Evolutionary conservation across 2,329 filamentous ascomycete species (phyloP).

Genomic region (Rhexocercosporidium sp.): DNA sequence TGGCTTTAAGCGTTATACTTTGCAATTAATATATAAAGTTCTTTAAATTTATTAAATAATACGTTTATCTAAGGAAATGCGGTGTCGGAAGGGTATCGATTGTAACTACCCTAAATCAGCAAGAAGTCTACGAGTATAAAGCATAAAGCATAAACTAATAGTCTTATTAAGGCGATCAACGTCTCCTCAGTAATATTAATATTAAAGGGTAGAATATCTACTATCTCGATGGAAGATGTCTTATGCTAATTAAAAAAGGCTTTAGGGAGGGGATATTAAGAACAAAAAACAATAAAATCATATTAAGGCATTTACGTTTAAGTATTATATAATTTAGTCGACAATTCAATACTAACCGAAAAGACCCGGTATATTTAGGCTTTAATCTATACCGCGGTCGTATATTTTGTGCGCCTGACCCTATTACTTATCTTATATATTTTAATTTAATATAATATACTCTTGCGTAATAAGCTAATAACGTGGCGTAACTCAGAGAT

Average conservation of each 20-base stretch:
- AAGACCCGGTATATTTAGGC: constrained; percentile 9
- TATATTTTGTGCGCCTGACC: background rate
- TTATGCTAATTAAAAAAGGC: constrained; percentile 3
- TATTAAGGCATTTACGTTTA: background rate
- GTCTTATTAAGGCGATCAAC: constrained; percentile 18
- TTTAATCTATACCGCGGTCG: background rate
- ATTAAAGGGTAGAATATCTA: constrained; percentile 16
- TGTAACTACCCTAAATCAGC: constrained; percentile 21
- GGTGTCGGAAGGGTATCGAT: constrained; percentile 16
- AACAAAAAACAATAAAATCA: background rate
- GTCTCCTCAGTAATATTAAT: constrained; percentile 17
- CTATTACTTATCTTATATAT: background rate
- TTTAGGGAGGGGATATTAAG: background rate
- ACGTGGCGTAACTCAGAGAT: background rate
- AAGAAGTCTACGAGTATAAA: constrained; percentile 17
- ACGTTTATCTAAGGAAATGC: constrained; percentile 19
- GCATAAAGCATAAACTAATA: constrained; percentile 17
- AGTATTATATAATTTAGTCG: constrained; percentile 9
- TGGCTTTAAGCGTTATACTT: constrained; percentile 13
- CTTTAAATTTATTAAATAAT: constrained; percentile 22
- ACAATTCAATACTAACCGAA: constrained; percentile 10
- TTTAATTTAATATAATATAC: background rate
- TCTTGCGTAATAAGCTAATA: background rate
- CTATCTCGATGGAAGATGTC: constrained; percentile 9
- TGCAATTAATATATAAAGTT: constrained; percentile 24